phyloP scores from a whole-genome alignment of 2,329 filamentous ascomycete genomes.

The Aspergillus calidoustus region DNA sequence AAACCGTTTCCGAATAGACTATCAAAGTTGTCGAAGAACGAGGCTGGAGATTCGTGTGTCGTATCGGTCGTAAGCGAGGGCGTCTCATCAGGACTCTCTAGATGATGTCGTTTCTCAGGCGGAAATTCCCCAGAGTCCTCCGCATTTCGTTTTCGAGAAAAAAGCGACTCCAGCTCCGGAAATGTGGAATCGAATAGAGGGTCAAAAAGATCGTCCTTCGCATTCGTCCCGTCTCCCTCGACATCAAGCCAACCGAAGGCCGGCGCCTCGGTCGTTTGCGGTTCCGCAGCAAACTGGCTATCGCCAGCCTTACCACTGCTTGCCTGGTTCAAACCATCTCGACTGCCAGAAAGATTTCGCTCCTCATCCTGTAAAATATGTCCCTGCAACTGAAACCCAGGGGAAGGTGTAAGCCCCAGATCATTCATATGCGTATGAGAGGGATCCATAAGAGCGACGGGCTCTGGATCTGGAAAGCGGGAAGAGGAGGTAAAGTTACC shows the following conservation, averaged over 20 bases:
- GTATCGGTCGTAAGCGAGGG: slow-evolving; percentile 23
- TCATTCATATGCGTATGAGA: slow-evolving; percentile 37
- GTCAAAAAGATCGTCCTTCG: slow-evolving; percentile 20
- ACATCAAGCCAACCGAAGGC: background rate
- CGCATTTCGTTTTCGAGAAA: slow-evolving; percentile 30
- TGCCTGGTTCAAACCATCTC: background rate
- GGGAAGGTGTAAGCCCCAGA: slow-evolving; percentile 51
- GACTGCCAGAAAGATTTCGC: background rate
- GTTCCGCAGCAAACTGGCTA: background rate
- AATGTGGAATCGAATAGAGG: slow-evolving; percentile 28
- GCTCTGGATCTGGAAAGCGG: slow-evolving; percentile 22
- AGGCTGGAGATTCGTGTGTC: slow-evolving; percentile 22
- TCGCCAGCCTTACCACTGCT: background rate
- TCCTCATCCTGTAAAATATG: slow-evolving; percentile 19
- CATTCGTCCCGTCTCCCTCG: background rate
- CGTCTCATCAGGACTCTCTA: slow-evolving; percentile 23
- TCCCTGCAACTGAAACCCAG: slow-evolving; percentile 39
- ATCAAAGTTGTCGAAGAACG: slow-evolving; percentile 28
- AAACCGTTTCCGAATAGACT: slow-evolving; percentile 25
- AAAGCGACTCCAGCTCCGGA: slow-evolving; percentile 24
- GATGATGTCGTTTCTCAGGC: slow-evolving; percentile 26
- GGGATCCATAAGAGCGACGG: slow-evolving; percentile 27
- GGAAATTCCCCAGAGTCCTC: slow-evolving; percentile 24
- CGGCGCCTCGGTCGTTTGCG: background rate
- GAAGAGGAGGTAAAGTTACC: slow-evolving; percentile 45